Evolutionary conservation across 169 alveolate genomes (phyloP), one percentile per base, ranked within the genome.

Genomic region (Plasmodium adleri): DNA sequence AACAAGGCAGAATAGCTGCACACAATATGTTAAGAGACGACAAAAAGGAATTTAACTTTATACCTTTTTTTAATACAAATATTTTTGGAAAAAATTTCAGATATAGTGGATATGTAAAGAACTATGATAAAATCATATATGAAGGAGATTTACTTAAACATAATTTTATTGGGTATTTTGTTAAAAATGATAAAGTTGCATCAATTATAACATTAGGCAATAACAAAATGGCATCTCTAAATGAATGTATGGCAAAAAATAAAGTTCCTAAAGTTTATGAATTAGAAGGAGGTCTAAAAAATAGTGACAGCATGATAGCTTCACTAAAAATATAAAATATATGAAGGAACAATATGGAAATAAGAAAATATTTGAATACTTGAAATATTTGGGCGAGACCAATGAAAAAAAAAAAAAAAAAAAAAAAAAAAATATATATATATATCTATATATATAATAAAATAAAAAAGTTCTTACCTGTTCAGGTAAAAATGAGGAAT

Each of bases 1-100:
- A 94, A 26, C 97, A 94, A 52, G 97, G 97, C 0, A 67, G 96
- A 24, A 95, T 94, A 43, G 97, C 95, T 4, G 97, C 97, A 26
- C 88, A 74, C 32, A 92, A 93, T 64, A 93, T 94, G 96, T 64
- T 93, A 1, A 95, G 86, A 39, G 32, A 28, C 7, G 43, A 74
- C 5, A 88, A 92, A 17, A 76, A 43, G 74, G 93, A 74, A 24
- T 88, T 62, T 88, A 72, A 45, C 76, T 87, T 88, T 78, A 70
- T 93, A n/a, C 96, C 97, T 1, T 94, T 93, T 86, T 94, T 94
- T 87, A 93, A 95, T 93, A 91, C 96, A 13, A 93, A 92, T 43
- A 91, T 94, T 32, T 93, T 94, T 75, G 88, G 92, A 26, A 93
- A 92, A 47, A 93, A 94, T 54, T 92, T 94, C 73, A 90, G 96